phyloP scores from a whole-genome alignment of 108 stramenopile species.

The Skeletonema menzelii region DNA sequence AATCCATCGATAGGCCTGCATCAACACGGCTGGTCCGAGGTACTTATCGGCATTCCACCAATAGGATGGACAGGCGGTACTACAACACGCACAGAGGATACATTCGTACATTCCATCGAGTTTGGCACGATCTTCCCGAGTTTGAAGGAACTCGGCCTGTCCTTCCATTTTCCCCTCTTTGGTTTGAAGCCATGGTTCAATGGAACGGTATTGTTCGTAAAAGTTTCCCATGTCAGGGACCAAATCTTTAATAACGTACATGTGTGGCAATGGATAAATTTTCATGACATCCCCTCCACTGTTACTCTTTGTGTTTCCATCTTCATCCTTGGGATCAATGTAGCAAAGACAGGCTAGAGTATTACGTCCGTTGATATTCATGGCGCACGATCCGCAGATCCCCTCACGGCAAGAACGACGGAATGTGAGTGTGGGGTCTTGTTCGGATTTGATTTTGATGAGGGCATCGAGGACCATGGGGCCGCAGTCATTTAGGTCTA shows the following conservation, averaged over 20 bases:
- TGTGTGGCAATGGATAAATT: conserved; percentile 99
- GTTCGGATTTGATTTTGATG: conserved; percentile 97
- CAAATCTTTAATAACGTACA: conserved; percentile 98
- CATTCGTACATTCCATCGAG: conserved; percentile 99
- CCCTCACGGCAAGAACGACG: conserved; percentile 98
- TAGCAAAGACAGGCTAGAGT: conserved; percentile 94
- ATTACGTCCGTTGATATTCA: conserved; percentile 99
- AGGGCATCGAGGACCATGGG: conserved; percentile 98
- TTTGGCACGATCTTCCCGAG: conserved; percentile 84
- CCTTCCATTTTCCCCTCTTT: conserved; percentile 67
- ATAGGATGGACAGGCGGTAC: conserved; percentile 95
- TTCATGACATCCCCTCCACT: conserved; percentile 70
- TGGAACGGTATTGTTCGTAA: conserved; percentile 97
- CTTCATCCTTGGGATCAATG: conserved; percentile 72
- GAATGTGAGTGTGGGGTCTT: conserved; percentile 96
- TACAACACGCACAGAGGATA: conserved; percentile 99
- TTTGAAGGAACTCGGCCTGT: conserved; percentile 92
- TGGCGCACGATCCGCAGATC: conserved; percentile 98
- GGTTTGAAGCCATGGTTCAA: conserved; percentile 98
- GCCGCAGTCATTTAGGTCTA: conserved; percentile 95
- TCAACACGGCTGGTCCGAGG: conserved; percentile 95
- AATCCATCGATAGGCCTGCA: conserved; percentile 98
- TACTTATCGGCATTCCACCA: conserved; percentile 99
- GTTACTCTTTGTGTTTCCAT: not conserved
- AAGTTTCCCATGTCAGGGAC: conserved; percentile 99